Evolutionary conservation across 441 rosid species (phyloP).

Genomic region (Croton laevigatus): DNA sequence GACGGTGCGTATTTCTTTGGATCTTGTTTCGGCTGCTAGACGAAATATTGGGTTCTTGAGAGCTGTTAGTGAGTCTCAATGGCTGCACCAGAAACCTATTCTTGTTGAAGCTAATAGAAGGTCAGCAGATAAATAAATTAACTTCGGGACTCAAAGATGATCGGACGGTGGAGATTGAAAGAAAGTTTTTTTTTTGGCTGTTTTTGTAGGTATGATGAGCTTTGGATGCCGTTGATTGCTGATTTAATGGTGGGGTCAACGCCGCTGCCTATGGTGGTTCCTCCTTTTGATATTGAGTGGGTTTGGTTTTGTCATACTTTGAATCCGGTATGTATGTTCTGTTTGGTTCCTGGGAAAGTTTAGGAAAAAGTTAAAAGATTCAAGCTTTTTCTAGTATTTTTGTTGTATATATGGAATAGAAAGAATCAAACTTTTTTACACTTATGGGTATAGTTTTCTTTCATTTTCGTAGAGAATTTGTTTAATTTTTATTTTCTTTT

Average conservation of each 20-base stretch:
- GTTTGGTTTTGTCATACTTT: conserved; percentile 92
- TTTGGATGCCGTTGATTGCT: conserved; percentile 92
- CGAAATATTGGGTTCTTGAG: conserved; percentile 58
- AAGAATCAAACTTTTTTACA: neutral
- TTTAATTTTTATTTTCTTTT: neutral
- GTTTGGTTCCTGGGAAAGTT: conserved; percentile 32
- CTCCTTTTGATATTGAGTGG: conserved; percentile 94
- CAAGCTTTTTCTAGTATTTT: too few relatives aligned
- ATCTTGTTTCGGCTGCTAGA: conserved; percentile 72
- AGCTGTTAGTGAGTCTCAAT: conserved; percentile 48
- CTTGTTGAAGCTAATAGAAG: conserved; percentile 71
- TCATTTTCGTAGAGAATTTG: neutral
- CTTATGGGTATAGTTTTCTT: neutral
- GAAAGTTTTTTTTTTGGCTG: neutral
- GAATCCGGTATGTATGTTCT: conserved; percentile 69
- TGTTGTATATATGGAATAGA: too few relatives aligned
- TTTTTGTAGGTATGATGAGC: conserved; percentile 67
- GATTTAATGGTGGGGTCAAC: conserved; percentile 59
- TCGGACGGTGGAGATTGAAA: conserved; percentile 17
- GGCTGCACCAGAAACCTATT: conserved; percentile 59
- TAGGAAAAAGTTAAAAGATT: conserved; percentile 1
- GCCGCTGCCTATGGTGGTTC: conserved; percentile 66
- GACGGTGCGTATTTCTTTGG: conserved; percentile 43
- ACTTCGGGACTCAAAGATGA: neutral
- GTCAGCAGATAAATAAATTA: conserved; percentile 23